Percentiles rank a stretch among this genome's conserved stretches.
Conservation (phyloP, 75 land plant genomes). For the Picea glauca region DNA sequence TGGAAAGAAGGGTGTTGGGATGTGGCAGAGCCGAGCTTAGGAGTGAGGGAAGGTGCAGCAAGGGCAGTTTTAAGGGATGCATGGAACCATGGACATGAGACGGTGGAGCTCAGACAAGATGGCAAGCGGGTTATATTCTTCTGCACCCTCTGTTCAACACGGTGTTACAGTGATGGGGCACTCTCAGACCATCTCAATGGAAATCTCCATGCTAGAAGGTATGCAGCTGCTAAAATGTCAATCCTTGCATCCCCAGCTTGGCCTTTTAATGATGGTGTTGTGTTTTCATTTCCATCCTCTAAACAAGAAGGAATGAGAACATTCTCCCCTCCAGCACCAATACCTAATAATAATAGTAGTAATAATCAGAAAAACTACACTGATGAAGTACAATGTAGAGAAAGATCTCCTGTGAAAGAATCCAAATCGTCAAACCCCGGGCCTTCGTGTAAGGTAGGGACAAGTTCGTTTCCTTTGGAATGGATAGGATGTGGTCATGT, state of each 20-base stretch:
- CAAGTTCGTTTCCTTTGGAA: conserved; percentile 12
- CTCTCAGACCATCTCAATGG: conserved; percentile 76
- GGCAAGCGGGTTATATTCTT: conserved; percentile 71
- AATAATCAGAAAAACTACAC: not conserved
- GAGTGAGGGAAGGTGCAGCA: conserved; percentile 56
- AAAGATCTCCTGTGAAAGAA: not conserved
- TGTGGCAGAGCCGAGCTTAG: too few species aligned
- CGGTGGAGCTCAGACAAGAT: conserved; percentile 72
- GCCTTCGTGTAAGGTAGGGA: not conserved
- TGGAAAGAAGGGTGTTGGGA: too few species aligned
- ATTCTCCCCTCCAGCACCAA: not conserved
- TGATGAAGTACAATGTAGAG: not conserved
- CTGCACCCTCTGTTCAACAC: conserved; percentile 74
- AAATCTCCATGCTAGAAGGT: conserved; percentile 54
- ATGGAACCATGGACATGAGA: conserved; percentile 58
- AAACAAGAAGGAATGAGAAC: conserved; percentile 15
- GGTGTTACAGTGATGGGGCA: conserved; percentile 72
- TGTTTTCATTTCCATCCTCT: conserved; percentile 31
- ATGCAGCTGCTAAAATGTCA: conserved; percentile 33
- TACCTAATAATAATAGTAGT: not conserved
- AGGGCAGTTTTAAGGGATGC: conserved; percentile 62
- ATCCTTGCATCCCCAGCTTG: conserved; percentile 34
- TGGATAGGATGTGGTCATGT: conserved; percentile 32
- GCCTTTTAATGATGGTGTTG: conserved; percentile 69
- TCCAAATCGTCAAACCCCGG: not conserved